These are phyloP conservation scores for Leccinum boreale DNA, from an alignment of 768 basidiomycete genomes.

Conservation along the genomic window DNA sequence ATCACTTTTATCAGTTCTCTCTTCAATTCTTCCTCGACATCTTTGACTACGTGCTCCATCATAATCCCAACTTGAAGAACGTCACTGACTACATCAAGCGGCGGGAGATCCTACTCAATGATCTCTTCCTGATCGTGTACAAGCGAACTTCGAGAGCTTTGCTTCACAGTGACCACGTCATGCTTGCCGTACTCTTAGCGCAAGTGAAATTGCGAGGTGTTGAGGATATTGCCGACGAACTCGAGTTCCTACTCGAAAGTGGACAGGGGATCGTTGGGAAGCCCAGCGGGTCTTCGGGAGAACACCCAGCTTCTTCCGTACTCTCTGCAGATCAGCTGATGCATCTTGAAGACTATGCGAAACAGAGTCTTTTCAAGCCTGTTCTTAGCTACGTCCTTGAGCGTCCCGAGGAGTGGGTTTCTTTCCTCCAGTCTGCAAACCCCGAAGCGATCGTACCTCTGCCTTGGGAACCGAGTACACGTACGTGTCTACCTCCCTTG, in stretches of 20 bases:
- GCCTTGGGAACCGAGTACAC: constrained; percentile 74
- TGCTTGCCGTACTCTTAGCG: constrained; percentile 86
- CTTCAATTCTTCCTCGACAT: constrained; percentile 97
- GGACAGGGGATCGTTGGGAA: constrained; percentile 58
- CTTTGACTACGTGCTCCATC: constrained; percentile 90
- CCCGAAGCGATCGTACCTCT: constrained; percentile 73
- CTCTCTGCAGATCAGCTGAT: constrained; percentile 65
- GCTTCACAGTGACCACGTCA: constrained; percentile 84
- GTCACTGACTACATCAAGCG: constrained; percentile 71
- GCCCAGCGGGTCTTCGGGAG: constrained; percentile 33
- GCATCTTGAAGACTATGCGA: constrained; percentile 69
- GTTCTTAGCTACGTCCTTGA: constrained; percentile 62
- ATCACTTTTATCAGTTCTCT: constrained; percentile 99
- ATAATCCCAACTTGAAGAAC: constrained; percentile 85
- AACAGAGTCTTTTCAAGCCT: constrained; percentile 72
- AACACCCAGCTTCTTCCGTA: constrained; percentile 40
- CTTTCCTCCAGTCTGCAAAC: constrained; percentile 61
- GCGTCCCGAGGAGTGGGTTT: constrained; percentile 63
- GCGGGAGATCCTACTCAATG: constrained; percentile 76
- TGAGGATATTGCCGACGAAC: constrained; percentile 78
- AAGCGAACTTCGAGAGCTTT: constrained; percentile 87
- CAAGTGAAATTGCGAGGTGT: constrained; percentile 82
- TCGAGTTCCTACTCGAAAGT: constrained; percentile 91
- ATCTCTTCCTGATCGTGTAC: constrained; percentile 87
- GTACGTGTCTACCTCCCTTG: constrained; percentile 45